These are phyloP conservation scores for Talaromyces stipitatus DNA, from an alignment of 495 filamentous ascomycete genomes.

Conservation along the genomic window DNA sequence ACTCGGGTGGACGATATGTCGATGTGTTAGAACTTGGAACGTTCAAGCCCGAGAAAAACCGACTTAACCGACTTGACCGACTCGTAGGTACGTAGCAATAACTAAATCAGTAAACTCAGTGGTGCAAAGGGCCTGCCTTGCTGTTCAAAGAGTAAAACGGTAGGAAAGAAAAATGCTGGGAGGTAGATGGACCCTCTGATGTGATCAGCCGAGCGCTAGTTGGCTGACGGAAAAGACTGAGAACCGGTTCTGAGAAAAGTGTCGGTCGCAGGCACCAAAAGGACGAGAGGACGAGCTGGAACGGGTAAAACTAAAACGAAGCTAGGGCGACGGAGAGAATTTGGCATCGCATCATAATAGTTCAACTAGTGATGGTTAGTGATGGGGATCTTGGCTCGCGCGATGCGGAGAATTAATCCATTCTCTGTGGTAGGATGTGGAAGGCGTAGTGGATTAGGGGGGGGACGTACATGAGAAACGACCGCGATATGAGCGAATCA, in stretches of 20 bases:
- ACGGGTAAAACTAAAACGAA: background rate
- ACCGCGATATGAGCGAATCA: background rate
- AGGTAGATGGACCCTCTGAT: background rate
- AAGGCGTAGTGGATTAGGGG: background rate
- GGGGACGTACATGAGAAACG: background rate
- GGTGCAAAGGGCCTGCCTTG: background rate
- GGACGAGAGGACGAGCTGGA: background rate
- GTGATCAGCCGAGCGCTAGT: conserved; percentile 1
- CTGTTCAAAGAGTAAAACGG: background rate
- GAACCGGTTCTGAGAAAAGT: conserved; percentile 6
- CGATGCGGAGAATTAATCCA: background rate
- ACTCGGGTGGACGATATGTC: background rate
- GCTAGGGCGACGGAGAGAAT: background rate
- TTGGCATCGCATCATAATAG: background rate
- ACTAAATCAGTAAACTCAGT: background rate
- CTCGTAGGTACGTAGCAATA: background rate
- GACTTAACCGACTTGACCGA: background rate
- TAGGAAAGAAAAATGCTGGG: background rate
- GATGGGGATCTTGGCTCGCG: background rate
- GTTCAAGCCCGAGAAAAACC: background rate
- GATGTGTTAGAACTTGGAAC: background rate
- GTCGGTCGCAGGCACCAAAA: background rate
- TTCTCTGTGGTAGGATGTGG: background rate
- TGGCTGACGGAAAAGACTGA: background rate
- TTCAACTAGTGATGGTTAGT: background rate